Evolutionary conservation across 2,329 filamentous ascomycete species (phyloP).

Genomic region (Diaporthe sp.): DNA sequence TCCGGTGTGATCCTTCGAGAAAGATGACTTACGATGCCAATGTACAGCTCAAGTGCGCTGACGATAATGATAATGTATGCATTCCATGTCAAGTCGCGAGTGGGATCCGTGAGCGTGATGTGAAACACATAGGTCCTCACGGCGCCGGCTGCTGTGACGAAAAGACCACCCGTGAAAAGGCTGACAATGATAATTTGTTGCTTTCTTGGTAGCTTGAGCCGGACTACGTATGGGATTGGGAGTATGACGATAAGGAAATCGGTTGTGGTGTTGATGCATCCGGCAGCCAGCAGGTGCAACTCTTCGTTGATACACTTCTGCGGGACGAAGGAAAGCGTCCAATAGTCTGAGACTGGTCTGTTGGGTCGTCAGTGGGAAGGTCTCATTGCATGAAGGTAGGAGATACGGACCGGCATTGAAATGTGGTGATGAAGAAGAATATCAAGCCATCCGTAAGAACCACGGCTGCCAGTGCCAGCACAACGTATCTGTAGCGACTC

Average conservation of each 20-base stretch:
- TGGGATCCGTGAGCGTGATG: constrained; percentile 45
- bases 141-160: constrained; percentile 58
- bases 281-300: constrained; percentile 65
- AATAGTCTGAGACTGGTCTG: constrained; percentile 56
- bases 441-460: constrained; percentile 51
- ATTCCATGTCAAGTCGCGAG: constrained; percentile 54
- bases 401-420: constrained; percentile 56
- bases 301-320: constrained; percentile 64
- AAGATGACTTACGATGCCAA: constrained; percentile 56
- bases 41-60: constrained; percentile 56
- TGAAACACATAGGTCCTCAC: constrained; percentile 55
- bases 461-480: constrained; percentile 49
- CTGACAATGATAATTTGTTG: constrained; percentile 61
- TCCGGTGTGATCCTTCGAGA: not conserved
- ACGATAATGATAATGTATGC: constrained; percentile 53
- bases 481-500: constrained; percentile 49
- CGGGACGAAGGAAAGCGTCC: constrained; percentile 51
- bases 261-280: constrained; percentile 71
- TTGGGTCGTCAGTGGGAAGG: constrained; percentile 45
- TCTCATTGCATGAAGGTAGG: constrained; percentile 42
- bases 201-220: constrained; percentile 60
- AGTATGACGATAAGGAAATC: constrained; percentile 69
- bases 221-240: constrained; percentile 62
- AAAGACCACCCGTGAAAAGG: constrained; percentile 65
- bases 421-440: constrained; percentile 54